phyloP scores from a whole-genome alignment of 306 rosid genomes.

The Abrus precatorius region DNA sequence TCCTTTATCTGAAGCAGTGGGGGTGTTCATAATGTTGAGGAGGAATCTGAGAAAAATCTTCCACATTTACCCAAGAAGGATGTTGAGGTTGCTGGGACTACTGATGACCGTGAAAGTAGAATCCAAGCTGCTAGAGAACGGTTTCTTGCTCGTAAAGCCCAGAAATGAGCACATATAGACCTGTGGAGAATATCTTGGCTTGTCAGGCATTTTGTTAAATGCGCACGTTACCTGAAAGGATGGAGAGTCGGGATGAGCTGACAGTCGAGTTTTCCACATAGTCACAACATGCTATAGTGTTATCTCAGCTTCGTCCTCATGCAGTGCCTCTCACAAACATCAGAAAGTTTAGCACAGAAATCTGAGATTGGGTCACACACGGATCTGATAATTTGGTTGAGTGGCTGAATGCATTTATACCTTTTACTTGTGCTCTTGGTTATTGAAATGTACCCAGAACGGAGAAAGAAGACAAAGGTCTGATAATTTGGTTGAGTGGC shows the following conservation, averaged over 20 bases:
- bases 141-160: conserved; percentile 81
- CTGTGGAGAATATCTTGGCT: conserved; percentile 34
- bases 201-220: conserved; percentile 36
- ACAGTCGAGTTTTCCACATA: conserved; percentile 22
- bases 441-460: conserved; percentile 24
- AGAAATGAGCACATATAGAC: conserved; percentile 57
- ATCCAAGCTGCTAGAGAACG: conserved; percentile 92
- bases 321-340: conserved; percentile 34
- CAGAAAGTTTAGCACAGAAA: conserved; percentile 34
- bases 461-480: conserved; percentile 7
- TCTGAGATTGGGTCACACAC: conserved; percentile 23
- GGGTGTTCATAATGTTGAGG: conserved; percentile 58
- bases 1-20: conserved; percentile 72
- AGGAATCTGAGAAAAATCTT: conserved; percentile 54
- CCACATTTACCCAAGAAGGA: conserved; percentile 68
- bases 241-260: conserved; percentile 19
- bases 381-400: conserved; percentile 25
- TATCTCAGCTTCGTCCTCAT: conserved; percentile 36
- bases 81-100: conserved; percentile 43
- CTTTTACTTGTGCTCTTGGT: conserved; percentile 22
- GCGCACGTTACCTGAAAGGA: conserved; percentile 27
- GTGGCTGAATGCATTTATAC: conserved; percentile 3
- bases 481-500: background rate
- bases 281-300: conserved; percentile 24
- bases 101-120: conserved; percentile 68